Percentiles rank a stretch among this genome's conserved stretches.
Evolutionary conservation across 208 protist genomes (phyloP).

Genomic region (Trypanosoma theileri): DNA sequence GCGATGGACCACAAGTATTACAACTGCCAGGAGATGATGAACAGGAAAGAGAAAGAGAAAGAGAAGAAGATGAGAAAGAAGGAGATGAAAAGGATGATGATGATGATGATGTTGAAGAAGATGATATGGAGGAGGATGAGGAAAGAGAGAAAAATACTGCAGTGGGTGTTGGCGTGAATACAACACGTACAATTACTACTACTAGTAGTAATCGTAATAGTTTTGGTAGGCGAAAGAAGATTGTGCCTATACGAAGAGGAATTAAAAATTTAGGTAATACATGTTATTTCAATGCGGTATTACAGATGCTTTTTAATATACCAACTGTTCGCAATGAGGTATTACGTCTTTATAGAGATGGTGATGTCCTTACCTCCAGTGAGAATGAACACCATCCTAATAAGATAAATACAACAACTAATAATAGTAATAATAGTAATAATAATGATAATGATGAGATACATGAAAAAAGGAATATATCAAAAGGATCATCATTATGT

Average conservation of each 20-base stretch:
- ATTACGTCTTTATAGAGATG: constrained; percentile 31
- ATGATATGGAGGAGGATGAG: background rate
- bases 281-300: constrained; percentile 86
- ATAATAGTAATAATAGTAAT: background rate
- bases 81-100: background rate
- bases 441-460: background rate
- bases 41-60: background rate
- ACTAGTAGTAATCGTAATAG: background rate
- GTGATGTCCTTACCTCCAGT: background rate
- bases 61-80: background rate
- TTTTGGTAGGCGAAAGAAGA: background rate
- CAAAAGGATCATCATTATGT: background rate
- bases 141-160: background rate
- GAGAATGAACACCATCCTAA: constrained; percentile 1
- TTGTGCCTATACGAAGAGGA: constrained; percentile 59
- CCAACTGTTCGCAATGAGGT: constrained; percentile 55
- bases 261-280: constrained; percentile 85
- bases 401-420: constrained; percentile 5
- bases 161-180: background rate
- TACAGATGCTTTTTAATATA: constrained; percentile 83
- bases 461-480: background rate
- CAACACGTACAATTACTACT: background rate
- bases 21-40: background rate
- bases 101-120: background rate
- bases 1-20: constrained; percentile 42